These are phyloP conservation scores for Trichophyton verrucosum DNA, from an alignment of 2,329 filamentous ascomycete species.

Conservation along the genomic window DNA sequence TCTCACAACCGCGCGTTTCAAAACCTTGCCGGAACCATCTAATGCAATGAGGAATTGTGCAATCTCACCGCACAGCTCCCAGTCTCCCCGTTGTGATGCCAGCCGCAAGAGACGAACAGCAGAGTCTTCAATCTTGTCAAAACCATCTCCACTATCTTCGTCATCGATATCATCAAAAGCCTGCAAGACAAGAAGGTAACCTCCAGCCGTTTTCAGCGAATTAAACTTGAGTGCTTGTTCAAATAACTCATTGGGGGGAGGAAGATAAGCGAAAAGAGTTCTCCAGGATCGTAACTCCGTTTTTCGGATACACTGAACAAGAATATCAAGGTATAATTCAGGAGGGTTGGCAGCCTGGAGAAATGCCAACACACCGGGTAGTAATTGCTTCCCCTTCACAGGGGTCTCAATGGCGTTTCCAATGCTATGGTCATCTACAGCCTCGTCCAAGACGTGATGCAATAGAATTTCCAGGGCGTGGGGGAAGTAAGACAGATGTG, in stretches of 20 bases:
- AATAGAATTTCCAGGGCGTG: slow-evolving; percentile 86
- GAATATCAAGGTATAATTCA: slow-evolving; percentile 71
- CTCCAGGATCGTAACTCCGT: slow-evolving; percentile 92
- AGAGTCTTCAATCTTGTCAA: slow-evolving; percentile 42
- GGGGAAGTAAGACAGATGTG: slow-evolving; percentile 77
- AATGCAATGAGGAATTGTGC: slow-evolving; percentile 90
- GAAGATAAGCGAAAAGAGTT: slow-evolving; percentile 82
- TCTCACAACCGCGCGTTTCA: slow-evolving; percentile 38
- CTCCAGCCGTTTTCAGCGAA: slow-evolving; percentile 84
- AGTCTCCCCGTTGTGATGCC: slow-evolving; percentile 75
- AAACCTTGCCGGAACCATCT: slow-evolving; percentile 70
- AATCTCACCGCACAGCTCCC: slow-evolving; percentile 90
- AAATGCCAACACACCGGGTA: slow-evolving; percentile 47
- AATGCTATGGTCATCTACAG: slow-evolving; percentile 54
- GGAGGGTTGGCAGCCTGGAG: slow-evolving; percentile 58
- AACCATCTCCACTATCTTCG: slow-evolving; percentile 22
- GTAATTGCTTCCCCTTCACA: slow-evolving; percentile 21
- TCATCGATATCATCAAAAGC: slow-evolving; percentile 48
- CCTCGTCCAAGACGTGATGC: slow-evolving; percentile 86
- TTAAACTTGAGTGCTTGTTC: slow-evolving; percentile 79
- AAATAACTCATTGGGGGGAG: slow-evolving; percentile 81
- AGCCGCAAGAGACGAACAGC: slow-evolving; percentile 67
- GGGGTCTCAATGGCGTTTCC: not conserved
- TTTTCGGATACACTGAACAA: slow-evolving; percentile 93
- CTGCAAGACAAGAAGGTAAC: slow-evolving; percentile 89